Evolutionary conservation across 768 basidiomycete species (phyloP).

Genomic region (Amanita molliuscula): DNA sequence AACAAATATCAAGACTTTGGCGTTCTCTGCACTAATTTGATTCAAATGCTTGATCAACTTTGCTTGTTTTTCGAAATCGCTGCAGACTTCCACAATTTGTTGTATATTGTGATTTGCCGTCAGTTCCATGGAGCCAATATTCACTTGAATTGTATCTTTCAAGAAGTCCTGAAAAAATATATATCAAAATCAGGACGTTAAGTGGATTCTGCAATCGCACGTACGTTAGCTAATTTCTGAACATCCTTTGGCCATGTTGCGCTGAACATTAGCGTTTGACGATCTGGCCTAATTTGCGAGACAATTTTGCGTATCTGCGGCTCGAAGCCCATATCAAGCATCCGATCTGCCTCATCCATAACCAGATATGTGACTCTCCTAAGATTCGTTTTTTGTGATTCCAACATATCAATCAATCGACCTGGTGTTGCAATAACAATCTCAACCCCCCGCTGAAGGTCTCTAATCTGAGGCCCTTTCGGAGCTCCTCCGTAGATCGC

Average conservation of each 20-base stretch:
- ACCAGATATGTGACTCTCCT: constrained; percentile 95
- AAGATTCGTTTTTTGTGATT: constrained; percentile 92
- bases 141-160: constrained; percentile 94
- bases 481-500: constrained; percentile 99
- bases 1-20: constrained; percentile 98
- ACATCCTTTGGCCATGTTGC: constrained; percentile 99
- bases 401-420: constrained; percentile 98
- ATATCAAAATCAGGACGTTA: background rate
- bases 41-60: constrained; percentile 97
- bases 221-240: constrained; percentile 87
- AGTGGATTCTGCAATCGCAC: constrained; percentile 7
- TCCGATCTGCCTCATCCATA: constrained; percentile 99
- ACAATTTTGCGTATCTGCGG: constrained; percentile 99
- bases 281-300: constrained; percentile 92
- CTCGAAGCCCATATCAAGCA: constrained; percentile 99
- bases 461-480: constrained; percentile 97
- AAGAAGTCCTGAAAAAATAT: constrained; percentile 76
- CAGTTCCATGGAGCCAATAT: constrained; percentile 97
- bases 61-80: constrained; percentile 93
- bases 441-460: constrained; percentile 94
- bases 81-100: constrained; percentile 93
- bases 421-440: constrained; percentile 99
- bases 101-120: constrained; percentile 97
- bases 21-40: constrained; percentile 91
- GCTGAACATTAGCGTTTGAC: constrained; percentile 98